Evolutionary conservation across 2,329 filamentous ascomycete genomes (phyloP).

Genomic region (Fusarium staphyleae): DNA sequence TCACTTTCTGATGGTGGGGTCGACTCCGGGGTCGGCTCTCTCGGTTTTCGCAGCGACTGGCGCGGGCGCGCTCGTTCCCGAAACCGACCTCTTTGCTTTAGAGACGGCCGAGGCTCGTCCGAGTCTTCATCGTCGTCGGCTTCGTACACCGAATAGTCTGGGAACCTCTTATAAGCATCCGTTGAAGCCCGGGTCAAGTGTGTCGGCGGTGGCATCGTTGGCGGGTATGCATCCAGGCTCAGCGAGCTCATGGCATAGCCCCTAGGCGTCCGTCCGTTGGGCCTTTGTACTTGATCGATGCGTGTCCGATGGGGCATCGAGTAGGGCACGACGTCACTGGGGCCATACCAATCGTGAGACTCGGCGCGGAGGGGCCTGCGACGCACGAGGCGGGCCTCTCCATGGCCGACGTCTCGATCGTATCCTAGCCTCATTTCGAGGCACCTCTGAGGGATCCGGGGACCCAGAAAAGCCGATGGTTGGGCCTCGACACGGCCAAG

Average conservation of each 20-base stretch:
- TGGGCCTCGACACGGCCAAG: slow-evolving; percentile 39
- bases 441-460: slow-evolving; percentile 31
- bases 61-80: slow-evolving; percentile 29
- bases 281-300: slow-evolving; percentile 44
- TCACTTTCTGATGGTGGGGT: slow-evolving; percentile 27
- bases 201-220: slow-evolving; percentile 42
- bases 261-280: slow-evolving; percentile 42
- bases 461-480: slow-evolving; percentile 27
- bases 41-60: slow-evolving; percentile 23
- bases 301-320: slow-evolving; percentile 42
- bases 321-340: slow-evolving; percentile 39
- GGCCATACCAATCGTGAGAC: slow-evolving; percentile 40
- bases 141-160: slow-evolving; percentile 40
- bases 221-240: slow-evolving; percentile 42
- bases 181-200: slow-evolving; percentile 41
- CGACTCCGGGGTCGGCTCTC: slow-evolving; percentile 31
- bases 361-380: slow-evolving; percentile 38
- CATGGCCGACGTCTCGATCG: slow-evolving; percentile 42
- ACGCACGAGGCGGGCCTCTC: slow-evolving; percentile 39
- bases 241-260: slow-evolving; percentile 35
- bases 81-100: slow-evolving; percentile 32
- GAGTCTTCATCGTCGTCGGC: slow-evolving; percentile 35
- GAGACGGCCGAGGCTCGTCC: slow-evolving; percentile 22
- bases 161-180: slow-evolving; percentile 43
- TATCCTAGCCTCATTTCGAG: slow-evolving; percentile 45